Conservation (phyloP, 2,329 filamentous ascomycete species). For the Colletotrichum sojae region DNA sequence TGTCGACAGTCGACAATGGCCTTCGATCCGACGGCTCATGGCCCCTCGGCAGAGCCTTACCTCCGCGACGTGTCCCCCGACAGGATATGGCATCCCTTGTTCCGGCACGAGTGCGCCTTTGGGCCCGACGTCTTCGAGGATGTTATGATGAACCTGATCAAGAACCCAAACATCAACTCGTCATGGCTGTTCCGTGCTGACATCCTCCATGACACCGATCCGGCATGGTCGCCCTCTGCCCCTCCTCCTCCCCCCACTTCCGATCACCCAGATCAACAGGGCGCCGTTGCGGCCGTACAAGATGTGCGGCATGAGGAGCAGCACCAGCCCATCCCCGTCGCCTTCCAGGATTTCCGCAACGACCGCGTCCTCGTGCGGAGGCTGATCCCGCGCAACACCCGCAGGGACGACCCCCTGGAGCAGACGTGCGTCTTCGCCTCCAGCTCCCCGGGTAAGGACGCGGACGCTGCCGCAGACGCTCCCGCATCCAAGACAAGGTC, state of each 20-base stretch:
- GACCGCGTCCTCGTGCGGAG: slow-evolving; percentile 79
- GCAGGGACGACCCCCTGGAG: slow-evolving; percentile 80
- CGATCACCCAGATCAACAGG: slow-evolving; percentile 44
- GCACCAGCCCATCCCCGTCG: slow-evolving; percentile 53
- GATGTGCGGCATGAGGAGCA: slow-evolving; percentile 31
- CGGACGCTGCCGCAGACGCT: slow-evolving; percentile 12
- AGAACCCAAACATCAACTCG: slow-evolving; percentile 85
- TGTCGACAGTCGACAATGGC: slow-evolving; percentile 45
- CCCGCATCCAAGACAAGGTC: slow-evolving; percentile 51
- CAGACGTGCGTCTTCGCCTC: slow-evolving; percentile 86
- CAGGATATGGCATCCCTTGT: slow-evolving; percentile 67
- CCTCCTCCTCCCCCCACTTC: slow-evolving; percentile 32
- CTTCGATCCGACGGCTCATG: slow-evolving; percentile 53
- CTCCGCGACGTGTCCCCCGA: slow-evolving; percentile 52
- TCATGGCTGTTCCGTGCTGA: slow-evolving; percentile 85
- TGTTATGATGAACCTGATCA: slow-evolving; percentile 81
- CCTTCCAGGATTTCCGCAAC: slow-evolving; percentile 59
- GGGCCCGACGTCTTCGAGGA: slow-evolving; percentile 72
- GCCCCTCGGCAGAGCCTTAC: slow-evolving; percentile 49
- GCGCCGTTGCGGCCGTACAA: slow-evolving; percentile 43
- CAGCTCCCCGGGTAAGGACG: slow-evolving; percentile 37
- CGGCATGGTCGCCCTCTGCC: slow-evolving; percentile 42
- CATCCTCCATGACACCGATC: slow-evolving; percentile 71
- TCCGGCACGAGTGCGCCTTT: slow-evolving; percentile 73
- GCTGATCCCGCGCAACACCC: slow-evolving; percentile 85